A percentile compares a stretch with the other conserved stretches of the same genome.
Evolutionary conservation across 768 basidiomycete genomes (phyloP).

Genomic region (Brasilioporus rufonigricans): DNA sequence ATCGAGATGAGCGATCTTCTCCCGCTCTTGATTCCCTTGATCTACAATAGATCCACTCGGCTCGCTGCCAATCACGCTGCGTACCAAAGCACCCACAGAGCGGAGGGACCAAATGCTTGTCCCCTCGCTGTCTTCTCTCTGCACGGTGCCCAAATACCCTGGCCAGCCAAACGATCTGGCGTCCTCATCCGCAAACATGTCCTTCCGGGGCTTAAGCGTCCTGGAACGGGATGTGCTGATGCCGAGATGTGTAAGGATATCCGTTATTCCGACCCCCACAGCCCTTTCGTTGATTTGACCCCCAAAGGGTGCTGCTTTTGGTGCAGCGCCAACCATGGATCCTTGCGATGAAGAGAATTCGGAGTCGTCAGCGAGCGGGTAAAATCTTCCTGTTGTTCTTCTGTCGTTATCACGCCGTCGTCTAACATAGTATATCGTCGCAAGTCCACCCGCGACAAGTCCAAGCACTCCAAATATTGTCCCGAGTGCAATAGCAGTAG

Average conservation of each 20-base stretch:
- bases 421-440: conserved; percentile 44
- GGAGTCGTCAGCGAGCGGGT: conserved; percentile 19
- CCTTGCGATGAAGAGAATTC: conserved; percentile 13
- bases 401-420: conserved; percentile 22
- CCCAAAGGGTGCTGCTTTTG: conserved; percentile 1
- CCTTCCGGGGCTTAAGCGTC: conserved; percentile 41
- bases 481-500: conserved; percentile 58
- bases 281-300: conserved; percentile 2
- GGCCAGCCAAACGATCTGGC: conserved; percentile 43
- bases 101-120: conserved; percentile 53
- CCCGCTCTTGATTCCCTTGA: conserved; percentile 18
- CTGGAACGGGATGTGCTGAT: conserved; percentile 12
- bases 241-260: conserved; percentile 24
- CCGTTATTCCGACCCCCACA: conserved; percentile 6
- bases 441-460: conserved; percentile 43
- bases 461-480: conserved; percentile 59
- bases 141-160: conserved; percentile 14
- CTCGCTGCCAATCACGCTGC: conserved; percentile 28
- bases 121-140: conserved; percentile 41
- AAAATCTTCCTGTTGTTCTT: conserved; percentile 11
- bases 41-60: conserved; percentile 22
- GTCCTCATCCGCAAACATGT: conserved; percentile 82
- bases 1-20: conserved; percentile 15
- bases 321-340: conserved; percentile 3
- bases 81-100: conserved; percentile 35